phyloP scores from a whole-genome alignment of 2,329 filamentous ascomycete species.

The Scedosporium boydii region DNA sequence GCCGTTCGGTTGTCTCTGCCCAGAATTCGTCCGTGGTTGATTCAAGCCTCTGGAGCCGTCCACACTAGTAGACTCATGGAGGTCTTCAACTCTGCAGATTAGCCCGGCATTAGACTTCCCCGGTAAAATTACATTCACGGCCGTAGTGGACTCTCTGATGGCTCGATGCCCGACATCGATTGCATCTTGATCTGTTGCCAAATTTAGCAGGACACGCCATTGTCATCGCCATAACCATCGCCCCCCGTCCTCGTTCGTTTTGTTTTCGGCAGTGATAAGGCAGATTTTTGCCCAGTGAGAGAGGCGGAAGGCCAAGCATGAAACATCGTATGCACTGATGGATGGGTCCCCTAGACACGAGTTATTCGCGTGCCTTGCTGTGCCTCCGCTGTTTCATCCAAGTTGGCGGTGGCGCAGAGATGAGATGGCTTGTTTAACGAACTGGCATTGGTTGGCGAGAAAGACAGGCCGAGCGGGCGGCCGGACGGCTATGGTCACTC shows the following conservation, averaged over 20 bases:
- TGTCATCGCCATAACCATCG: background rate
- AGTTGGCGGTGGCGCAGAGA: background rate
- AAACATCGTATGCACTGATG: background rate
- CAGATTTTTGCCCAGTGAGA: background rate
- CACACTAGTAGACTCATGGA: too few relatives aligned
- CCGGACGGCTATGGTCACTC: background rate
- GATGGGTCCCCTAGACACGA: background rate
- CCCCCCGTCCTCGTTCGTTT: background rate
- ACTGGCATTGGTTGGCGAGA: background rate
- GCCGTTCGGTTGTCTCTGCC: too few relatives aligned
- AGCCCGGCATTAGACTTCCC: too few relatives aligned
- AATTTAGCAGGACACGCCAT: background rate
- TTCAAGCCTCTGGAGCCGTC: too few relatives aligned
- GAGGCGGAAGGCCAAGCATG: background rate
- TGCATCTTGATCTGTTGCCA: background rate
- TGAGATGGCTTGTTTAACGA: background rate
- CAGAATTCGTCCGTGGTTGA: too few relatives aligned
- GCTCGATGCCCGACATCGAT: background rate
- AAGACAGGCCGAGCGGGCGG: background rate
- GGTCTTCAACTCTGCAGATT: too few relatives aligned
- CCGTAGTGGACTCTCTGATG: background rate
- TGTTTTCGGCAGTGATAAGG: background rate
- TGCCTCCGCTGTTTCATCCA: background rate
- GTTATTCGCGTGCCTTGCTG: background rate
- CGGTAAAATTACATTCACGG: background rate